Base-by-base conservation (phyloP, 140 eudicot genomes). In the Ambrosia hybrid region DNA sequence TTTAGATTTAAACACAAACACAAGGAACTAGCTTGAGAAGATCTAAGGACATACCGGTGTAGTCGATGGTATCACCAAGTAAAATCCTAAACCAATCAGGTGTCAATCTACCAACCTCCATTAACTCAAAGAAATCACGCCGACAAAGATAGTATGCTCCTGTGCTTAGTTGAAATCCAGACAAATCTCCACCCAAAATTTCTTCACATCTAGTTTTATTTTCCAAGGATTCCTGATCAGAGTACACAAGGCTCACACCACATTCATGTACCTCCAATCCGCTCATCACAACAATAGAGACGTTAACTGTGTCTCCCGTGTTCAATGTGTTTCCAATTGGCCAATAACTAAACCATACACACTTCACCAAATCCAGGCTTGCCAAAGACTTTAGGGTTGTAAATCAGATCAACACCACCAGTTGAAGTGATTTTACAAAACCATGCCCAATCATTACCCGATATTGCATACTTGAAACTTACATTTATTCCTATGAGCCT, bases 321-420 rank as follows among this genome's bases (percentile, higher is more conserved):
- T 51, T 2, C 57, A 75, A 43, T 6, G 0, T 1, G 21, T 66
- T 39, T 30, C 70, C 73, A 41, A 67, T 66, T 66, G 67, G 48
- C 73, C 79, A 75, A 75, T 75, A 75, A 61, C 79, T 75, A 30
- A 55, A 15, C 73, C 79, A 75, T 7, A 72, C 68, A 43, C 9
- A 59, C 57, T 46, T 72, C 58, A 72, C 60, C 68, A 59, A n/a
- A 13, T 66, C 9, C 72, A 4, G 67, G 79, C 6, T 74, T 74
- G 11, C 79, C 79, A 74, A 65, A 74, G 30, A 65, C 68, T 65
- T 17, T 66, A n/a, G 79, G 79, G 73, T 13, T 75, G 73, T 75
- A 75, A 49, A 75, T 66, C 67, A 67, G 53, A 67, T 55, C 46
- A 5, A 41, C 73, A 56, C 43, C 57, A 65, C 59, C 67, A 9